phyloP scores from a whole-genome alignment of 352 stramenopile genomes.

The Pythium dissimile region DNA sequence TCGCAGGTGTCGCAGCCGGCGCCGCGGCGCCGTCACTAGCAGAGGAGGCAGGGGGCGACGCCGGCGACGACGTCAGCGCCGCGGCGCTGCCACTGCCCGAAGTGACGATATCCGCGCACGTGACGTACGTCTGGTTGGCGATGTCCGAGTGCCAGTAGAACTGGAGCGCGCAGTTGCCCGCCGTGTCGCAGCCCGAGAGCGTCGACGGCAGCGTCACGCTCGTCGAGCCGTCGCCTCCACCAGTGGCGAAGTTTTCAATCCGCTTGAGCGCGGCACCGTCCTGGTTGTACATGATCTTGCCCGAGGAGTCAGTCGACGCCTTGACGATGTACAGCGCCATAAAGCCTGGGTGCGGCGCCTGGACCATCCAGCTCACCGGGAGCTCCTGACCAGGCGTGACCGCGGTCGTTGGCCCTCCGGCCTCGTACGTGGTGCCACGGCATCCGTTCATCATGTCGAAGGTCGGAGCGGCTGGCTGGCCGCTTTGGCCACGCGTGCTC shows the following conservation, averaged over 20 bases:
- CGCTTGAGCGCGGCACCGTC: conserved; percentile 31
- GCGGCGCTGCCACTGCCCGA: conserved; percentile 16
- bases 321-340: conserved; percentile 60
- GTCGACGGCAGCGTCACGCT: conserved; percentile 37
- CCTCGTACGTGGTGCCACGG: conserved; percentile 48
- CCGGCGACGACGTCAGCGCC: neutral
- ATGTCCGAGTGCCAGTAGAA: conserved; percentile 64
- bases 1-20: neutral
- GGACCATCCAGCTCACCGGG: conserved; percentile 43
- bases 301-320: conserved; percentile 29
- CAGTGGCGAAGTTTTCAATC: conserved; percentile 38
- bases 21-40: neutral
- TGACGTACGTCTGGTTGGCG: conserved; percentile 55
- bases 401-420: conserved; percentile 35
- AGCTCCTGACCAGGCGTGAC: conserved; percentile 36
- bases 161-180: conserved; percentile 48
- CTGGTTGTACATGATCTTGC: conserved; percentile 44
- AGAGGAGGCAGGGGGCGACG: neutral
- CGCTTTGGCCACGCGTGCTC: conserved; percentile 39
- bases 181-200: conserved; percentile 38
- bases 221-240: conserved; percentile 26
- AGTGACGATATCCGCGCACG: conserved; percentile 47
- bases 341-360: conserved; percentile 52
- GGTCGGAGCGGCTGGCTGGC: conserved; percentile 34
- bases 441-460: conserved; percentile 68